Evolutionary conservation across 345 rosid species (phyloP).

Genomic region (Gossypium raimondii): DNA sequence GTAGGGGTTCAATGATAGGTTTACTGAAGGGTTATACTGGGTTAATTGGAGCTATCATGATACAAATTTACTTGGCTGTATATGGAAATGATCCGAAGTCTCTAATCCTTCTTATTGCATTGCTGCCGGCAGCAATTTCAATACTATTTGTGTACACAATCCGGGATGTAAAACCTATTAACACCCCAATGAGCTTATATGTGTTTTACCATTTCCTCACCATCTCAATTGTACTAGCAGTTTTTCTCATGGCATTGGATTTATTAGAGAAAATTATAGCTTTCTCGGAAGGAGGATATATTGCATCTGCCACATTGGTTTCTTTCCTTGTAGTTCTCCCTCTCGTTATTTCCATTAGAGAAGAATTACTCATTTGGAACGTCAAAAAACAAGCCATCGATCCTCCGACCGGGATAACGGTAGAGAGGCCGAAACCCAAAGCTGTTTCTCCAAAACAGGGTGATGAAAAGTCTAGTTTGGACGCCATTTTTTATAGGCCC

Average conservation of each 20-base stretch:
- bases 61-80: constrained; percentile 71
- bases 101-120: constrained; percentile 63
- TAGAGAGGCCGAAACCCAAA: constrained; percentile 24
- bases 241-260: constrained; percentile 64
- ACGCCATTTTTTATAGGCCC: constrained; percentile 46
- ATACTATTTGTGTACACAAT: constrained; percentile 65
- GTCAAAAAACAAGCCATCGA: constrained; percentile 28
- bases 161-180: constrained; percentile 40
- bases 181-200: constrained; percentile 47
- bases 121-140: constrained; percentile 80
- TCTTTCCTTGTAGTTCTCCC: constrained; percentile 58
- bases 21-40: constrained; percentile 79
- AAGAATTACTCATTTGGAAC: constrained; percentile 58
- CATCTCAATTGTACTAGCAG: constrained; percentile 51
- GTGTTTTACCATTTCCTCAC: constrained; percentile 62
- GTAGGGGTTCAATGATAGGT: constrained; percentile 76
- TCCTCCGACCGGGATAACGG: constrained; percentile 23
- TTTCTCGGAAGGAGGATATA: constrained; percentile 50
- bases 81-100: constrained; percentile 73
- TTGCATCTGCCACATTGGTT: constrained; percentile 37
- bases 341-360: constrained; percentile 50
- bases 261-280: constrained; percentile 45
- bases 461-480: constrained; percentile 43
- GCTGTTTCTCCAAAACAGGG: background rate
- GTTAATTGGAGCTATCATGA: constrained; percentile 78